A percentile compares a stretch with the other conserved stretches of the same genome.
These are phyloP conservation scores for Aureobasidium subglaciale DNA, from an alignment of 2,329 filamentous ascomycete genomes.

Conservation along the genomic window DNA sequence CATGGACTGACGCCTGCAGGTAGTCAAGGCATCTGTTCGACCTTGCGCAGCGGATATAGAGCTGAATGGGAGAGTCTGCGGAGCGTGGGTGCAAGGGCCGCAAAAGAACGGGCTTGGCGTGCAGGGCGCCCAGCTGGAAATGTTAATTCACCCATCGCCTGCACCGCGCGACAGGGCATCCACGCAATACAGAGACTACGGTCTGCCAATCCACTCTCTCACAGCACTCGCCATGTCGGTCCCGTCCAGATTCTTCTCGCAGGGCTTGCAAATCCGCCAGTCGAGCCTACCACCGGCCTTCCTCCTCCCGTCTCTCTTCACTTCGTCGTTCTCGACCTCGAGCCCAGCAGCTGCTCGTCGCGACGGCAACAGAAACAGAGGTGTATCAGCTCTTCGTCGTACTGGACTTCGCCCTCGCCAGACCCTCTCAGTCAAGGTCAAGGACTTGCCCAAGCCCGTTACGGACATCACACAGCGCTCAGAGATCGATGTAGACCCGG, in stretches of 20 bases:
- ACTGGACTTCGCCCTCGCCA: constrained; percentile 61
- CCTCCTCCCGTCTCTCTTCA: constrained; percentile 31
- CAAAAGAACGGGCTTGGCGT: not conserved
- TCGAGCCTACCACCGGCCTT: constrained; percentile 26
- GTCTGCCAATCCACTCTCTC: not conserved
- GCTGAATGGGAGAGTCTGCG: not conserved
- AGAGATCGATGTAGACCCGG: constrained; percentile 52
- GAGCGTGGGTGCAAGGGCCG: not conserved
- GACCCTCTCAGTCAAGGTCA: constrained; percentile 65
- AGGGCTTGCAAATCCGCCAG: constrained; percentile 8
- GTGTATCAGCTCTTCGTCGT: constrained; percentile 71
- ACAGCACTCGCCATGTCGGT: constrained; percentile 4
- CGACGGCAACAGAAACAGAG: constrained; percentile 76
- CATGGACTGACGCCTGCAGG: too few relatives aligned
- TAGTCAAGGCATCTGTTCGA: too few relatives aligned
- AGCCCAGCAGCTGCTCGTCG: constrained; percentile 21
- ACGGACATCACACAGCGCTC: constrained; percentile 50
- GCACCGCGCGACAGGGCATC: not conserved
- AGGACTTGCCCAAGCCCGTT: constrained; percentile 66
- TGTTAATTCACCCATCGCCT: constrained; percentile 12
- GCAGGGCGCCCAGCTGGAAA: constrained; percentile 10
- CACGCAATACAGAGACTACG: not conserved
- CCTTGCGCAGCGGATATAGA: not conserved
- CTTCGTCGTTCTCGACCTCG: constrained; percentile 27
- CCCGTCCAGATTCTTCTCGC: constrained; percentile 7